phyloP scores from a whole-genome alignment of 192 early-diverging fungal species.

The Jimgerdemannia flammicorona region DNA sequence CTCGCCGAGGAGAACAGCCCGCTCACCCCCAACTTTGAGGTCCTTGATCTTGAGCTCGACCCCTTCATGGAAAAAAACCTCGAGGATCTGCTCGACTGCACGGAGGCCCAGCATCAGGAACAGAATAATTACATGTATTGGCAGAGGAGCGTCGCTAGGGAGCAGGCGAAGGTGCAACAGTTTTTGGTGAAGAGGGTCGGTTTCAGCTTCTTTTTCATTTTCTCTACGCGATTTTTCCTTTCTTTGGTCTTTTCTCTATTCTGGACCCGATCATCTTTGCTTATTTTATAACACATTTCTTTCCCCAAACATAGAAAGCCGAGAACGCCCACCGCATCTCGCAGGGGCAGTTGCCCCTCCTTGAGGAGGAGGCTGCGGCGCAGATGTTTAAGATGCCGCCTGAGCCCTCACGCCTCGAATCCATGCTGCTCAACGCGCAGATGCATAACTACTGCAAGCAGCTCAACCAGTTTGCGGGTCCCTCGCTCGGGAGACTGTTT shows the following conservation, averaged over 20 bases:
- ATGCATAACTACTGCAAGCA: conserved; percentile 92
- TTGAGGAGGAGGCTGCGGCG: conserved; percentile 74
- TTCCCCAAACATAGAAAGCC: conserved; percentile 48
- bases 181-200: conserved; percentile 53
- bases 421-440: conserved; percentile 85
- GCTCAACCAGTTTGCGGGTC: conserved; percentile 91
- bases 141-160: conserved; percentile 88
- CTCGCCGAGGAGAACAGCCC: conserved; percentile 19
- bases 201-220: conserved; percentile 11
- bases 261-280: neutral
- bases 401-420: conserved; percentile 91
- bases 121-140: conserved; percentile 92
- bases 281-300: neutral
- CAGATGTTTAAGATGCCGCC: conserved; percentile 64
- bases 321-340: conserved; percentile 70
- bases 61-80: conserved; percentile 85
- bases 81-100: conserved; percentile 72
- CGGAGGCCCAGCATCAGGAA: conserved; percentile 90
- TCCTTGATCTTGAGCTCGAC: conserved; percentile 81
- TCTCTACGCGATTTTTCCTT: too few species aligned
- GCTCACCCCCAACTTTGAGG: conserved; percentile 58
- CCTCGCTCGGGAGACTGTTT: conserved; percentile 91
- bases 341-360: conserved; percentile 63
- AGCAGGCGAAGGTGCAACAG: conserved; percentile 73
- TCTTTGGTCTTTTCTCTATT: too few species aligned